A percentile compares a stretch with the other conserved stretches of the same genome.
Evolutionary conservation across 495 filamentous ascomycete species (phyloP).

Genomic region (Hypoxylon fragiforme): DNA sequence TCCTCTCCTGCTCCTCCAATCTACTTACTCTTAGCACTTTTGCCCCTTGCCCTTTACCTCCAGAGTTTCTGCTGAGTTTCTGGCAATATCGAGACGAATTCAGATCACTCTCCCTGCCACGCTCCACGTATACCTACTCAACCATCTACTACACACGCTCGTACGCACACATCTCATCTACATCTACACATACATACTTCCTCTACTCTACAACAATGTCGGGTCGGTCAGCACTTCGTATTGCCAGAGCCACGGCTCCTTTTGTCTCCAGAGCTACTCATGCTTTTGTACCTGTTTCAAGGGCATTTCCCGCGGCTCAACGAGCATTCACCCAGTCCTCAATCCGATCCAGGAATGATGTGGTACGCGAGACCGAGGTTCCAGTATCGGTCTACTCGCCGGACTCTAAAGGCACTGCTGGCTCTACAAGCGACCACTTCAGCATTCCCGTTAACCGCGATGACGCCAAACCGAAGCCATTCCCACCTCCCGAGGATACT

Average conservation of each 20-base stretch:
- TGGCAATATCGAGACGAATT: neutral
- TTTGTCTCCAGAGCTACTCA: constrained; percentile 32
- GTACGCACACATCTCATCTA: constrained; percentile 6
- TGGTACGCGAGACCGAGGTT: constrained; percentile 54
- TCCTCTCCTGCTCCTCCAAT: too few relatives aligned
- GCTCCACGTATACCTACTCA: neutral
- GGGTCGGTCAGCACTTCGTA: constrained; percentile 41
- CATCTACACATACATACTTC: constrained; percentile 1
- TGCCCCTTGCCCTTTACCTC: neutral
- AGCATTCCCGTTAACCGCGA: constrained; percentile 76
- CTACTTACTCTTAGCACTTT: too few relatives aligned
- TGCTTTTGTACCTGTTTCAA: constrained; percentile 32
- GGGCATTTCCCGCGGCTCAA: constrained; percentile 44
- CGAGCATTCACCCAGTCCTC: constrained; percentile 41
- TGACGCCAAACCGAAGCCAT: constrained; percentile 41
- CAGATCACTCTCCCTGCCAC: neutral
- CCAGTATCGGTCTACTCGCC: constrained; percentile 53
- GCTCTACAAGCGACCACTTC: constrained; percentile 63
- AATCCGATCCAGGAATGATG: constrained; percentile 38
- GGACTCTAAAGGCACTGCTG: constrained; percentile 46
- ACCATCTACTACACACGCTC: neutral
- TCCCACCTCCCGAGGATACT: constrained; percentile 38
- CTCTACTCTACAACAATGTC: constrained; percentile 46
- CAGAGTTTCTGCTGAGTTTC: neutral
- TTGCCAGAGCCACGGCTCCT: constrained; percentile 40